Percentiles rank a stretch among this genome's conserved stretches.
Conservation (phyloP, 148 eudicot species). For the Chenopodium quinoa region DNA sequence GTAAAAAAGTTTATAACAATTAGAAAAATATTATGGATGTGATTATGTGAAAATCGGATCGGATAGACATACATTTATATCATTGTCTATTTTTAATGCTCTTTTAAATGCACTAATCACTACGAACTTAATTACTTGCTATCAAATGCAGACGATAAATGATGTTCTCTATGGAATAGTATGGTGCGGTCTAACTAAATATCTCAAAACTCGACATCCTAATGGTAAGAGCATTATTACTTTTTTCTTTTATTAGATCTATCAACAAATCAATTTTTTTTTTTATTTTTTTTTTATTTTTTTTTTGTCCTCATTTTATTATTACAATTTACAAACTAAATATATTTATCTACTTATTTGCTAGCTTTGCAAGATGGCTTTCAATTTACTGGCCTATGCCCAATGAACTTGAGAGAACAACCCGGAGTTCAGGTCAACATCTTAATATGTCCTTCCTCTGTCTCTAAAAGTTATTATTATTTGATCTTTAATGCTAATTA, state of each 20-base stretch:
- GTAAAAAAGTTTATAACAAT: too few relatives aligned
- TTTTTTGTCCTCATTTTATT: neutral
- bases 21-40: too few relatives aligned
- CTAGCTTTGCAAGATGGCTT: constrained; percentile 24
- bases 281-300: neutral
- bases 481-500: neutral
- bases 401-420: constrained; percentile 21
- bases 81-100: too few relatives aligned
- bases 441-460: neutral
- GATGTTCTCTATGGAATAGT: constrained; percentile 26
- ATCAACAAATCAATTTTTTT: neutral
- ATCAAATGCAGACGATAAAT: constrained; percentile 22
- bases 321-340: neutral
- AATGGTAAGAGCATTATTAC: neutral
- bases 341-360: neutral
- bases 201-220: constrained; percentile 15
- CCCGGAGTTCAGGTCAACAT: constrained; percentile 20
- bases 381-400: constrained; percentile 21
- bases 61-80: too few relatives aligned
- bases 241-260: neutral
- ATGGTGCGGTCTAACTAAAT: constrained; percentile 30
- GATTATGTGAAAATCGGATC: too few relatives aligned
- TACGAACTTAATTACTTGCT: neutral
- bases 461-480: neutral
- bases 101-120: too few relatives aligned